A percentile compares a stretch with the other conserved stretches of the same genome.
Evolutionary conservation across 139 green algal genomes (phyloP).

Genomic region (Axilococcus clingmanii): DNA sequence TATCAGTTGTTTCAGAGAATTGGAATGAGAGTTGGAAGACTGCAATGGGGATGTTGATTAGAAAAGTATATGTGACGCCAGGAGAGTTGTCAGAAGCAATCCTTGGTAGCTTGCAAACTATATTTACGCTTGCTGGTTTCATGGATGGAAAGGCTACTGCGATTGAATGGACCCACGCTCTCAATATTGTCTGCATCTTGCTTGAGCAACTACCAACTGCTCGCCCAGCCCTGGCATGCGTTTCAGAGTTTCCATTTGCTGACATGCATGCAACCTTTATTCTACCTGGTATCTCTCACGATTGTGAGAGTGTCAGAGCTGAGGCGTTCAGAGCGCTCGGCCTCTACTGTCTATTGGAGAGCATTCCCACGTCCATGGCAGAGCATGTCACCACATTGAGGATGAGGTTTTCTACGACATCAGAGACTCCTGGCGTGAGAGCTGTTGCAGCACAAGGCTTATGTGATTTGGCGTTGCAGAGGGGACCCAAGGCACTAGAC

Average conservation of each 20-base stretch:
- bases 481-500: constrained; percentile 15
- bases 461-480: constrained; percentile 20
- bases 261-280: constrained; percentile 21
- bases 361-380: constrained; percentile 3
- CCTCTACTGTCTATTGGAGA: constrained; percentile 36
- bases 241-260: constrained; percentile 1
- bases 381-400: constrained; percentile 8
- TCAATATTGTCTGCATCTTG: constrained; percentile 15
- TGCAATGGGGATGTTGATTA: constrained; percentile 19
- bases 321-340: constrained; percentile 32
- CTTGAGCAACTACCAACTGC: constrained; percentile 12
- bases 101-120: constrained; percentile 8
- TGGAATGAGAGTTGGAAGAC: constrained; percentile 12
- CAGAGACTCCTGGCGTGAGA: constrained; percentile 6
- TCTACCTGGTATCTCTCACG: constrained; percentile 18
- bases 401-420: not conserved
- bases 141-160: not conserved
- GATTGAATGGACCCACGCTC: constrained; percentile 10
- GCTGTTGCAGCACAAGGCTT: constrained; percentile 13
- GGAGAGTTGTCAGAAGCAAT: constrained; percentile 28
- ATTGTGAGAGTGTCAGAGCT: constrained; percentile 16
- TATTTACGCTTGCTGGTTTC: too few species aligned
- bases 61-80: constrained; percentile 22
- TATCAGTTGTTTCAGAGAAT: not conserved
- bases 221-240: constrained; percentile 3